Base-by-base conservation (phyloP, 305 asterid genomes). In the Euphrasia arctica region DNA sequence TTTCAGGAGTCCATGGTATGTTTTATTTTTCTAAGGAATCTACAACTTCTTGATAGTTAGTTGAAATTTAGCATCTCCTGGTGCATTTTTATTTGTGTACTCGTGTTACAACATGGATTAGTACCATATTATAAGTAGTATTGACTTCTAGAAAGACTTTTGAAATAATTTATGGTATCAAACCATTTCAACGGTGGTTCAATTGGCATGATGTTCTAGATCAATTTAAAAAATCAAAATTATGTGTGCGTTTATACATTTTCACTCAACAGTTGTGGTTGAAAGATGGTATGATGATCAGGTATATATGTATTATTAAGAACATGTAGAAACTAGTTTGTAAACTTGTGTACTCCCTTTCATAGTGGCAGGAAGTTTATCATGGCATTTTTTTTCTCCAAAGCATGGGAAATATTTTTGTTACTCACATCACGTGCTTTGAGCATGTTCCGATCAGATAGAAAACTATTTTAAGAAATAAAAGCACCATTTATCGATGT, bases 1-100 rank as follows among this genome's bases (percentile, higher is more conserved):
- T 76, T 86, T 71, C 82, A 75, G 74, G 98, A 91, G 76, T 63
- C 96, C 27, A 56, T 78, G 95, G 98, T 88, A 86, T 34, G 71
- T 55, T 55, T 25, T 25, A 22, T 55, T 55, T 27, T 55, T 25
- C 58, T 8, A 18, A 54, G 58, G 6, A 54, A 50, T 41, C 28
- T 42, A 42, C 50, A 6, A 13, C 48, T 67, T 54, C 58, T 54
- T 54, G 59, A 22, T 43, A 28, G 32, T 61, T 49, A 14, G 2
- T 62, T 67, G 34, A 65, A 62, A 49, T 22, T 27, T 67, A 27
- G 22, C 58, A 25, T 59, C 51, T 50, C 31, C 45, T 62, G 52
- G 36, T 63, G 59, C 45, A 11, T 45, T 34, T 69, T 64, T 28
- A 4, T 41, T 34, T 66, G 49, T 9, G 28, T 55, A 56, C 50